Conservation (phyloP, 1,139 yeast species). For the Nakaseomyces kungkrabaensis region DNA sequence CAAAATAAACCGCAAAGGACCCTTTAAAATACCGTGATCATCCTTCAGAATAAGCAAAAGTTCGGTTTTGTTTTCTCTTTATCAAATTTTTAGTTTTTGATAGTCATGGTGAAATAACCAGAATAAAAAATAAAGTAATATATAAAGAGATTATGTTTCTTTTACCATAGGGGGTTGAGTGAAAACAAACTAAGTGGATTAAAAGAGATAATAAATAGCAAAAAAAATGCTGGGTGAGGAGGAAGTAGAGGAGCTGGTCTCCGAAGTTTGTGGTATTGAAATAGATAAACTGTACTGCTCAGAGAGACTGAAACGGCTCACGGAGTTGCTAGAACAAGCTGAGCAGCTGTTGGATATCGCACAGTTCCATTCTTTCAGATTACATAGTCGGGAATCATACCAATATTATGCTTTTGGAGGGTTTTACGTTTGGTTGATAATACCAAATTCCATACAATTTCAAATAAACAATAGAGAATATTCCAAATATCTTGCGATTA, state of each 20-base stretch:
- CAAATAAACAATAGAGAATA: constrained; percentile 32
- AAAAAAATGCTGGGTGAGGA: neutral
- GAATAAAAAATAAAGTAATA: no score
- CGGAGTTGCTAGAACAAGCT: neutral
- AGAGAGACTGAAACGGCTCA: neutral
- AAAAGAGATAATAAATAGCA: no score
- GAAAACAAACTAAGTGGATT: no score
- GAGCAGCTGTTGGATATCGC: neutral
- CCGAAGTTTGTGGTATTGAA: neutral
- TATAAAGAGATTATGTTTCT: no score
- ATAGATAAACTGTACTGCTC: neutral
- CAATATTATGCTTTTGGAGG: neutral
- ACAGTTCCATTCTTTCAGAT: neutral
- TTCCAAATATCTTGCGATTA: constrained; percentile 29
- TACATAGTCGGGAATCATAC: no score
- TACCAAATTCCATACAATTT: constrained; percentile 34
- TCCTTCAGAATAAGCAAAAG: no score
- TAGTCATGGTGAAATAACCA: no score
- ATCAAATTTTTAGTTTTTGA: no score
- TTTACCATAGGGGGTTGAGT: no score
- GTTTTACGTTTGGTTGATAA: constrained; percentile 30
- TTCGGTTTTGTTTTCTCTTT: no score
- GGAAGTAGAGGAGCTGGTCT: neutral
- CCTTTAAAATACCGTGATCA: no score
- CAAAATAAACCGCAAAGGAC: no score